Conservation (phyloP, 106 monocot species). For the Agapanthus africanus region DNA sequence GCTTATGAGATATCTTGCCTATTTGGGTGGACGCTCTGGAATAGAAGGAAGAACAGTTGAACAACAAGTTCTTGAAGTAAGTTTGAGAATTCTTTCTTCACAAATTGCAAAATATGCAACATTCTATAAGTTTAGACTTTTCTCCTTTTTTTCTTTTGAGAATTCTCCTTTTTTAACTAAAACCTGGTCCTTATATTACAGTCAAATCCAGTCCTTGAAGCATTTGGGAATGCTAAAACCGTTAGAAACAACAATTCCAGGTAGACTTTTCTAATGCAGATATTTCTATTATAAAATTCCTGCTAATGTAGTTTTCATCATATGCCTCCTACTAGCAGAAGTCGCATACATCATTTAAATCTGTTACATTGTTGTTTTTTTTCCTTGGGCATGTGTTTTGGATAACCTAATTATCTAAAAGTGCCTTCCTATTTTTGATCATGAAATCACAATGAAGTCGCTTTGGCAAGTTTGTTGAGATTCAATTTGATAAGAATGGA, state of each 20-base stretch:
- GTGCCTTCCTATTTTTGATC: conserved; percentile 4
- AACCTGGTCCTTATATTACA: conserved; percentile 1
- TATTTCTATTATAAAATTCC: background rate
- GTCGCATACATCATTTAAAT: background rate
- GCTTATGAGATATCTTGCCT: conserved; percentile 78
- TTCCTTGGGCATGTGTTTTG: background rate
- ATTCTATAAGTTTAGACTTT: background rate
- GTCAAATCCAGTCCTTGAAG: conserved; percentile 64
- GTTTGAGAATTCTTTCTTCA: background rate
- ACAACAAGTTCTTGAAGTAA: conserved; percentile 60
- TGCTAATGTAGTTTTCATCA: background rate
- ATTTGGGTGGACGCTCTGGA: conserved; percentile 56
- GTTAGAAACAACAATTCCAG: conserved; percentile 58
- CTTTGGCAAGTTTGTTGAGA: conserved; percentile 67
- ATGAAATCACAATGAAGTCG: conserved; percentile 27
- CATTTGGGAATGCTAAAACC: conserved; percentile 66
- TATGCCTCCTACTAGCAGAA: background rate
- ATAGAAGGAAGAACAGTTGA: conserved; percentile 70
- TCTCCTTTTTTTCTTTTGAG: background rate
- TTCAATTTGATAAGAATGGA: conserved; percentile 49
- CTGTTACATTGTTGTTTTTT: background rate
- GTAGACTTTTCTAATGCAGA: conserved; percentile 12
- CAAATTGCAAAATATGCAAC: background rate
- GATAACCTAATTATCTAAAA: conserved; percentile 1
- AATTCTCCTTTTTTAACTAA: no score